Evolutionary conservation across 192 early-diverging fungal species (phyloP).

Genomic region (Backusella luteola): DNA sequence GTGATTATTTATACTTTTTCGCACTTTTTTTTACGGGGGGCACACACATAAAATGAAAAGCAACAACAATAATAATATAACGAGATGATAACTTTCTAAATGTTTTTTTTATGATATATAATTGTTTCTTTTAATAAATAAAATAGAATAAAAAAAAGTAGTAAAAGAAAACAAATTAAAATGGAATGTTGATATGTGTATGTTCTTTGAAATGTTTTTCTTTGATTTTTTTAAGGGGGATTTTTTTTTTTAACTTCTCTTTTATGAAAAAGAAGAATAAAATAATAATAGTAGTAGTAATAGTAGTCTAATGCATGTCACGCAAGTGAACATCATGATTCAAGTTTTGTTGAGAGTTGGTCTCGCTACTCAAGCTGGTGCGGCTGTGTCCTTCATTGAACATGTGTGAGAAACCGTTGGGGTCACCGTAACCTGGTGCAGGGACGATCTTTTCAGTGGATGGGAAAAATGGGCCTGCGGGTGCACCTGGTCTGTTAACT

Average conservation of each 20-base stretch:
- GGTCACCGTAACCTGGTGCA: not conserved
- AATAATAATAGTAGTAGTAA: not conserved
- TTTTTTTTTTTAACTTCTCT: not conserved
- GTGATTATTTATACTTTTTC: not conserved
- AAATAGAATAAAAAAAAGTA: not conserved
- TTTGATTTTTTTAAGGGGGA: not conserved
- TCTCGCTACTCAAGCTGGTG: conserved; percentile 25
- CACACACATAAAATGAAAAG: not conserved
- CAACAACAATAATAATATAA: not conserved
- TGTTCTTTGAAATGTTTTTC: not conserved
- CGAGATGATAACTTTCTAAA: not conserved
- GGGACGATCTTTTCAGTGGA: not conserved
- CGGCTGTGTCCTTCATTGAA: conserved; percentile 24
- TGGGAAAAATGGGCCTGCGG: not conserved
- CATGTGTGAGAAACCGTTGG: conserved; percentile 26
- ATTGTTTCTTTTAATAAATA: conserved; percentile 4
- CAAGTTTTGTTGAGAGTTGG: conserved; percentile 25
- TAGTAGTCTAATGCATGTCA: conserved; percentile 19
- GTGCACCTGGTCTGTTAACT: not conserved
- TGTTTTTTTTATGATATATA: not conserved
- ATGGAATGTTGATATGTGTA: conserved; percentile 1
- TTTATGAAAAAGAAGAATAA: not conserved
- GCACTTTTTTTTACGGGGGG: not conserved
- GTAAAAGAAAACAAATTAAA: conserved; percentile 6
- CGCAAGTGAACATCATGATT: conserved; percentile 17